phyloP scores from a whole-genome alignment of 2,329 filamentous ascomycete genomes.

The Allantophomopsis cytisporea region DNA sequence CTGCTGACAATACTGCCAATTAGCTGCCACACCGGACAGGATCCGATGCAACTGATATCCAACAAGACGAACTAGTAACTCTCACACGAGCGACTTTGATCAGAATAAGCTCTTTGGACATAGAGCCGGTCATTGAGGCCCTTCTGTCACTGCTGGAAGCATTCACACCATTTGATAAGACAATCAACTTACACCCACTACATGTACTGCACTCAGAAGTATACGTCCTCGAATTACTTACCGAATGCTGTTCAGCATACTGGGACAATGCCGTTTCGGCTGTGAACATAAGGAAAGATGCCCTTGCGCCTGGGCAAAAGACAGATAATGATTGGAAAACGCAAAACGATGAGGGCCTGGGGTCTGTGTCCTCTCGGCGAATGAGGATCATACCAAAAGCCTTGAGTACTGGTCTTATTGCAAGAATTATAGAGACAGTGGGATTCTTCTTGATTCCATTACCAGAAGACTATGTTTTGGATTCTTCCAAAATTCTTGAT shows the following conservation, averaged over 20 bases:
- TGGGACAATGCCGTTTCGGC: slow-evolving; percentile 33
- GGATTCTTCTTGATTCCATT: slow-evolving; percentile 44
- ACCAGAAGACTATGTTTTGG: slow-evolving; percentile 40
- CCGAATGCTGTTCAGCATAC: slow-evolving; percentile 50
- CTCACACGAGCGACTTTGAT: slow-evolving; percentile 49
- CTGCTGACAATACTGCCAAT: neutral
- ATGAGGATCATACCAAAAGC: slow-evolving; percentile 10
- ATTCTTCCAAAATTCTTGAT: slow-evolving; percentile 42
- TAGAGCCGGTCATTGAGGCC: slow-evolving; percentile 35
- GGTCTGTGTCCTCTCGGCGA: slow-evolving; percentile 7
- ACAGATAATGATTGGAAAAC: no score
- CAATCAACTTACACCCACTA: slow-evolving; percentile 35
- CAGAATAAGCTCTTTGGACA: slow-evolving; percentile 40
- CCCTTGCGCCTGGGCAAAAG: slow-evolving; percentile 3
- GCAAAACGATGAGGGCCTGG: neutral
- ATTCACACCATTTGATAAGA: slow-evolving; percentile 35
- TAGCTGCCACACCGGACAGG: slow-evolving; percentile 52
- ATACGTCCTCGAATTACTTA: slow-evolving; percentile 47
- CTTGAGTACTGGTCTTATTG: slow-evolving; percentile 36
- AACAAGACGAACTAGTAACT: slow-evolving; percentile 45
- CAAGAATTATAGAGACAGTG: slow-evolving; percentile 38
- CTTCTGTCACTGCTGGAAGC: slow-evolving; percentile 42
- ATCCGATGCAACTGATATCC: slow-evolving; percentile 38
- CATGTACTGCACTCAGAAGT: slow-evolving; percentile 51
- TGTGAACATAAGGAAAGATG: slow-evolving; percentile 2